A percentile compares a stretch with the other conserved stretches of the same genome.
Evolutionary conservation across 2,329 filamentous ascomycete species (phyloP).

Genomic region (Rhexocercosporidium sp.): DNA sequence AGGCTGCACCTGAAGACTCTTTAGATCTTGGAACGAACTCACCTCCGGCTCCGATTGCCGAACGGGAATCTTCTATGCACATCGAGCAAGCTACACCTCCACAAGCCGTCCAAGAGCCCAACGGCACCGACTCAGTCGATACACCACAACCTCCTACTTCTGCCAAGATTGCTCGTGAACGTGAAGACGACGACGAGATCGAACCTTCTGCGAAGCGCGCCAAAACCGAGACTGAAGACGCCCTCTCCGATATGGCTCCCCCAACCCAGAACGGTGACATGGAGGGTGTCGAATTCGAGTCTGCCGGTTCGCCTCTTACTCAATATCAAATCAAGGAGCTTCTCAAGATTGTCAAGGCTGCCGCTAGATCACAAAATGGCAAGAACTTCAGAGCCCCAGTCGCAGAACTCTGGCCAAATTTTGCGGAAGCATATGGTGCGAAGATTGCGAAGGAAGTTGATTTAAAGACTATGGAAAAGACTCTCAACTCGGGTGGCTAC

Average conservation of each 20-base stretch:
- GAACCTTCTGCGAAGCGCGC: conserved; percentile 81
- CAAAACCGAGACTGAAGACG: conserved; percentile 64
- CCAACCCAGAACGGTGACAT: conserved; percentile 33
- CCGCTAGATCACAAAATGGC: conserved; percentile 88
- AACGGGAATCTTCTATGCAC: background rate
- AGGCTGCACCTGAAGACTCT: conserved; percentile 2
- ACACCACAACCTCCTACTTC: conserved; percentile 39
- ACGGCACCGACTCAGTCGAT: conserved; percentile 40
- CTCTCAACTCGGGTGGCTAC: conserved; percentile 73
- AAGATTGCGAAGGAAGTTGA: conserved; percentile 82
- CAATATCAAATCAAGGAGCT: conserved; percentile 65
- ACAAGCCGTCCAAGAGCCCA: background rate
- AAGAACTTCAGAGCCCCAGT: conserved; percentile 79
- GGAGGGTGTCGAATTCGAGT: conserved; percentile 11
- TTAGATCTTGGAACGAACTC: background rate
- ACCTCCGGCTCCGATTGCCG: background rate
- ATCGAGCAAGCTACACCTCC: background rate
- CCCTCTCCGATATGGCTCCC: conserved; percentile 31
- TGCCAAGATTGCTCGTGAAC: conserved; percentile 71
- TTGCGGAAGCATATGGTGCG: conserved; percentile 75
- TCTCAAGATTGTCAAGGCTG: conserved; percentile 68
- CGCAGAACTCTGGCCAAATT: conserved; percentile 71
- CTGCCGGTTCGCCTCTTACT: conserved; percentile 51
- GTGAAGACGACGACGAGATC: conserved; percentile 72
- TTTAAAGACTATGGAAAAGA: conserved; percentile 79